Evolutionary conservation across 148 eudicot genomes (phyloP), one percentile per base, ranked within the genome.

Genomic region (Camellia lanceoleosa): DNA sequence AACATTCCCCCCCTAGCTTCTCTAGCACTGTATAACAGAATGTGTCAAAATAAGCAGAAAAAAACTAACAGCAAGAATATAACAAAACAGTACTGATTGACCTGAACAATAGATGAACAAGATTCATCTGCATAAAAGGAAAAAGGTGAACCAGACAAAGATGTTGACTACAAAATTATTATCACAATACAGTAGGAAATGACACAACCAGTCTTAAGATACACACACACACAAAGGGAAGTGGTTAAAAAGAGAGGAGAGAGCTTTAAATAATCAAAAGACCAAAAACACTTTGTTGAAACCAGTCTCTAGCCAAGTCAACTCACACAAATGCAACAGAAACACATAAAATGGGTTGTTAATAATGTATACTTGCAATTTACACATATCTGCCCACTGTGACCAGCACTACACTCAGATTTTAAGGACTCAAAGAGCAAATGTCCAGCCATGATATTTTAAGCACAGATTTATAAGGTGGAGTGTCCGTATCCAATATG

Each of bases 1-100:
- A 91, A 60, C 79, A 68, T 44, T 88, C 87, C 78, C 82, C 81
- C 55, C 77, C 80, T 20, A 59, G 67, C 79, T 81, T 87, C 75
- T 80, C 86, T 8, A 20, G 60, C 74, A 64, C 88, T 88, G 85
- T 20, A 69, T 18, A 65, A 78, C 42, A 73, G 47, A 70, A 56
- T 7, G 18, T 42, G 75, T 11, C 44, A 65, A 3, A 73, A 71
- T 55, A n/a, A 71, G 73, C 47, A 68, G 65, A 61, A 30, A 30
- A 72, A n/a, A 18, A n/a, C 49, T 41, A n/a, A 12, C 44, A 42
- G 73, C 30, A 73, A 46, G 19, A 56, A 55, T 16, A 69, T 19
- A 51, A 5, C n/a, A 14, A 78, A 78, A 58, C 9, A 10, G 5
- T 30, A 66, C 46, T 3, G 62, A 66, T 67, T 16, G 11, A 46